Conservation (phyloP, 176 grass and related monocot genomes). For the Oryza glumipatula region DNA sequence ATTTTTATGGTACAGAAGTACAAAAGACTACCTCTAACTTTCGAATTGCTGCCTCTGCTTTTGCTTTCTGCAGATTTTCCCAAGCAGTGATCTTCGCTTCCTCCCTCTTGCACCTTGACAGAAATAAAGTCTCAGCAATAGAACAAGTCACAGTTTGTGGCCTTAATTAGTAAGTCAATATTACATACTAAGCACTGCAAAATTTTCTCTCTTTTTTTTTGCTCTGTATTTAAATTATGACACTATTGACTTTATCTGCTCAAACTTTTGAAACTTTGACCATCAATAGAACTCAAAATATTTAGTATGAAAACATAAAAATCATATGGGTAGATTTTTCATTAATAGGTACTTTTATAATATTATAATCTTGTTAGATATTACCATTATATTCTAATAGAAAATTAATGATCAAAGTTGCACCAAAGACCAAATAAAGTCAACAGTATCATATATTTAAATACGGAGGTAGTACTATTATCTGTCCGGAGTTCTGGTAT, state of each 20-base stretch:
- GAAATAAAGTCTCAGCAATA: conserved; percentile 46
- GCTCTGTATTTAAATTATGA: not conserved
- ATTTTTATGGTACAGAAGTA: not conserved
- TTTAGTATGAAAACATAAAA: too few species aligned
- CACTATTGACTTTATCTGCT: too few species aligned
- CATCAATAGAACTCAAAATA: too few species aligned
- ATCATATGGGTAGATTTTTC: too few species aligned
- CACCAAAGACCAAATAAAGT: too few species aligned
- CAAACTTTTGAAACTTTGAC: too few species aligned
- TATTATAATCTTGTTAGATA: too few species aligned
- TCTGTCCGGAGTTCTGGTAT: not conserved
- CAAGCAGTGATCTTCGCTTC: conserved; percentile 90
- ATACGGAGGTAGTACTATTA: not conserved
- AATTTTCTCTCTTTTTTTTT: not conserved
- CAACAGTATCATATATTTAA: too few species aligned
- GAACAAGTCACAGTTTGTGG: conserved; percentile 1
- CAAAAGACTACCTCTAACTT: conserved; percentile 76
- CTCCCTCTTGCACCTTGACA: conserved; percentile 78
- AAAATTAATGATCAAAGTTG: too few species aligned
- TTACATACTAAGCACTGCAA: not conserved
- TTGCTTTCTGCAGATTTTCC: conserved; percentile 95
- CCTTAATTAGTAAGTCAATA: not conserved
- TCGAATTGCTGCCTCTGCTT: conserved; percentile 77
- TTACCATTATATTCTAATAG: too few species aligned
- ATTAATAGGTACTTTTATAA: too few species aligned